A percentile compares a stretch with the other conserved stretches of the same genome.
Evolutionary conservation across 1,284 basidiomycete genomes (phyloP).

Genomic region (Melampsora allii-populina): DNA sequence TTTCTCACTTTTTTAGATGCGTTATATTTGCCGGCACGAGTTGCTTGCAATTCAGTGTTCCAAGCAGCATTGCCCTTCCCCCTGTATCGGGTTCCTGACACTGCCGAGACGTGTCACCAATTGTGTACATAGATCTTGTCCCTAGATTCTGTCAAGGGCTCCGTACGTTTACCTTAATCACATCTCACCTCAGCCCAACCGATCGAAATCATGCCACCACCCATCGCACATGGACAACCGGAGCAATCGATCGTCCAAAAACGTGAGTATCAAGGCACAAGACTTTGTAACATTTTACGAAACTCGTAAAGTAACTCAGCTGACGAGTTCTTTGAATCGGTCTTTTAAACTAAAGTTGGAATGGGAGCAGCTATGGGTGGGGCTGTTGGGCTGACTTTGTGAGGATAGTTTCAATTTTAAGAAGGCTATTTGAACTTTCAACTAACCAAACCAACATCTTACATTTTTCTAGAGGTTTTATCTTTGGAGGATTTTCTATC

Average conservation of each 20-base stretch:
- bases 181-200: not conserved
- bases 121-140: too few species aligned
- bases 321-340: not conserved
- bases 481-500: constrained; percentile 31
- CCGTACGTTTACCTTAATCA: not conserved
- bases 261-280: not conserved
- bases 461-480: constrained; percentile 18
- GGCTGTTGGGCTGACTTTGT: constrained; percentile 37
- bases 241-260: not conserved
- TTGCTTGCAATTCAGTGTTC: too few species aligned
- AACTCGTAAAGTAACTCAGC: not conserved
- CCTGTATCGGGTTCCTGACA: too few species aligned
- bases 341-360: constrained; percentile 12
- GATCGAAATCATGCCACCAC: constrained; percentile 2
- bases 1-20: too few species aligned
- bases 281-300: not conserved
- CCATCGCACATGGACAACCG: not conserved
- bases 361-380: constrained; percentile 44
- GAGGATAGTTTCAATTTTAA: not conserved
- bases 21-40: too few species aligned
- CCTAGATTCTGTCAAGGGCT: too few species aligned
- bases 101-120: too few species aligned
- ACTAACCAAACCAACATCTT: not conserved
- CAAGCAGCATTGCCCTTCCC: too few species aligned
- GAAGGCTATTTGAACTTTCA: not conserved